Evolutionary conservation across 768 basidiomycete species (phyloP).

Genomic region (Collybia nuda): DNA sequence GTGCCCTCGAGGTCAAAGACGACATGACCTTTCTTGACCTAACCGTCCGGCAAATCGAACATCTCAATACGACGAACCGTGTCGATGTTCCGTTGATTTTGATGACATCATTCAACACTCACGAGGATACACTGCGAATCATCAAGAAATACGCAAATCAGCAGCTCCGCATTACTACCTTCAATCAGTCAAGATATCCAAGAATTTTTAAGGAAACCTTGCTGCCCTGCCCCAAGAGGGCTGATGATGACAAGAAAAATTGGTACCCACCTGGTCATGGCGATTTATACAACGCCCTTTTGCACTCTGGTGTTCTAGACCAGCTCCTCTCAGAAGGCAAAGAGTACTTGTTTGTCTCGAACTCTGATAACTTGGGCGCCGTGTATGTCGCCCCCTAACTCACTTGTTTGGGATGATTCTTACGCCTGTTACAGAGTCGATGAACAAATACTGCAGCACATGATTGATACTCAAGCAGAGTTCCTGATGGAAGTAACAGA

Average conservation of each 20-base stretch:
- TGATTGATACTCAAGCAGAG: constrained; percentile 79
- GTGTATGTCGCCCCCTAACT: constrained; percentile 46
- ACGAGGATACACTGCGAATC: constrained; percentile 93
- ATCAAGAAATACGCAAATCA: constrained; percentile 97
- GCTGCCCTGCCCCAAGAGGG: constrained; percentile 77
- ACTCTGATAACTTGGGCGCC: constrained; percentile 95
- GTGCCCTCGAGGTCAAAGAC: constrained; percentile 93
- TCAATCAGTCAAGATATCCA: constrained; percentile 94
- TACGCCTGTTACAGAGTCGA: constrained; percentile 55
- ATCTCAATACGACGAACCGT: constrained; percentile 81
- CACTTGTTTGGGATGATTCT: background rate
- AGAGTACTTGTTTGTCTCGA: constrained; percentile 96
- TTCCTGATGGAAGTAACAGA: constrained; percentile 96
- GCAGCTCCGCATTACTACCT: constrained; percentile 88
- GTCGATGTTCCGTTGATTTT: constrained; percentile 96
- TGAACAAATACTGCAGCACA: constrained; percentile 81
- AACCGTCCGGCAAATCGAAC: constrained; percentile 92
- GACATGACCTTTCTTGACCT: constrained; percentile 98
- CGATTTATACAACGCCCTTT: constrained; percentile 90
- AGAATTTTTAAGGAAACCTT: constrained; percentile 89
- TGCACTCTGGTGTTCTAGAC: constrained; percentile 89
- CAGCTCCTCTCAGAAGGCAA: constrained; percentile 89
- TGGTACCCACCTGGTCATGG: constrained; percentile 99
- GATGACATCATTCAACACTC: constrained; percentile 99
- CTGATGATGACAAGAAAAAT: constrained; percentile 80